Evolutionary conservation across 805 yeast genomes (phyloP).

Genomic region (Starmera quercuum): DNA sequence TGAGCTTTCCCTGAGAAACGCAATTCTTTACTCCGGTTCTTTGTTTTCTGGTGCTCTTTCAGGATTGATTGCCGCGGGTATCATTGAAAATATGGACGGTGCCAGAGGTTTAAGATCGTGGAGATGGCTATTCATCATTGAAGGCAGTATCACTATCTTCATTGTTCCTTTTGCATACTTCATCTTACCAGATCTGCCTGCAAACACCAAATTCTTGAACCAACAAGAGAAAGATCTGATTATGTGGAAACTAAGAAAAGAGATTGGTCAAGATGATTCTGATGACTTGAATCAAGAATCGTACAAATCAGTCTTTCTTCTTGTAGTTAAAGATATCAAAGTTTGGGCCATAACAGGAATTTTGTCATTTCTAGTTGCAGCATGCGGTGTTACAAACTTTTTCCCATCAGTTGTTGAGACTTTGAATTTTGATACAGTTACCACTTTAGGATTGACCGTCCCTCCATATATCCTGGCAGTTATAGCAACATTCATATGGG

Average conservation of each 20-base stretch:
- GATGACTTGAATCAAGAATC: constrained; percentile 19
- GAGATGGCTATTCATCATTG: constrained; percentile 51
- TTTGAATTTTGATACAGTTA: constrained; percentile 39
- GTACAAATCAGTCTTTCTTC: constrained; percentile 26
- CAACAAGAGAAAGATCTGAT: constrained; percentile 35
- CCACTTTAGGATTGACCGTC: constrained; percentile 49
- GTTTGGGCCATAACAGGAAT: constrained; percentile 41
- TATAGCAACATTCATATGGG: constrained; percentile 41
- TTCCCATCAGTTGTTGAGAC: constrained; percentile 56
- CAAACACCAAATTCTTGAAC: constrained; percentile 36
- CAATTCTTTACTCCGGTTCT: constrained; percentile 44
- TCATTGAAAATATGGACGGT: constrained; percentile 35
- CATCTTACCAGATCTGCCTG: constrained; percentile 46
- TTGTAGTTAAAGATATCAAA: constrained; percentile 33
- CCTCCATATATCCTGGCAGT: constrained; percentile 53
- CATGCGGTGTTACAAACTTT: constrained; percentile 54
- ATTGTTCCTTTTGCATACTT: constrained; percentile 40
- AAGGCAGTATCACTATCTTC: constrained; percentile 43
- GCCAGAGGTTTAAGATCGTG: constrained; percentile 36
- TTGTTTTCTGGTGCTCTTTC: constrained; percentile 45
- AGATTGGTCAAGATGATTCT: constrained; percentile 21
- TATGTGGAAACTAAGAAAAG: constrained; percentile 20
- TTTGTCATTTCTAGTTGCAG: constrained; percentile 40
- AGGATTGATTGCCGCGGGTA: constrained; percentile 49
- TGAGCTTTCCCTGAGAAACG: constrained; percentile 41